phyloP scores from a whole-genome alignment of 2,329 filamentous ascomycete genomes.

The Exutisphaerella laricina region DNA sequence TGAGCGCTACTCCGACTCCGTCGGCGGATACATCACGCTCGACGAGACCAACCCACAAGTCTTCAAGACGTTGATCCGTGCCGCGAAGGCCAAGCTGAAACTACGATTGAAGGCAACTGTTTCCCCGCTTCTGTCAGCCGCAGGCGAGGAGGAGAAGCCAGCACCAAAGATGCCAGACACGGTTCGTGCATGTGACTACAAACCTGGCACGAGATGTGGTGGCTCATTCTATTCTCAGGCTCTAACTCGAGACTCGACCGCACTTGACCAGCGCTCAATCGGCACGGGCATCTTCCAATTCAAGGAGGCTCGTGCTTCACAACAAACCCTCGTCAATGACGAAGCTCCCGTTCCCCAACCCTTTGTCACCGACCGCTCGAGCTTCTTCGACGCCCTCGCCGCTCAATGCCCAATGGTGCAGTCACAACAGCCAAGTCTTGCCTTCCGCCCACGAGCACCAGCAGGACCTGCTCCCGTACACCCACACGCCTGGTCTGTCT shows the following conservation, averaged over 20 bases:
- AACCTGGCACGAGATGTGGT: background rate
- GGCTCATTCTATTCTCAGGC: conserved; percentile 19
- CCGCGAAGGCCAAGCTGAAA: conserved; percentile 97
- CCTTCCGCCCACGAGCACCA: conserved; percentile 39
- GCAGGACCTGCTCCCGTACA: conserved; percentile 29
- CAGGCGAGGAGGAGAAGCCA: conserved; percentile 15
- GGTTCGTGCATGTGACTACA: background rate
- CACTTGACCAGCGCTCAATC: conserved; percentile 29
- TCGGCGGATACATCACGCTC: conserved; percentile 51
- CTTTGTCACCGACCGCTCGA: conserved; percentile 31
- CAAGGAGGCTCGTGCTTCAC: conserved; percentile 31
- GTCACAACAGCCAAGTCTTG: conserved; percentile 26
- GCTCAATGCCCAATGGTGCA: conserved; percentile 9
- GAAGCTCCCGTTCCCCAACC: conserved; percentile 37
- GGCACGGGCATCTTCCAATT: conserved; percentile 37
- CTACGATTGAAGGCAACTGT: conserved; percentile 64
- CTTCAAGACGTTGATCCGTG: conserved; percentile 95
- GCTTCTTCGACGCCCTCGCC: conserved; percentile 22
- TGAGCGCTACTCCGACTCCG: conserved; percentile 11
- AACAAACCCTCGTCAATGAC: conserved; percentile 27
- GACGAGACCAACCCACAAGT: conserved; percentile 71
- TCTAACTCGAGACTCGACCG: conserved; percentile 23
- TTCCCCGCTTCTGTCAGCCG: conserved; percentile 18
- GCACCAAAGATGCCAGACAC: conserved; percentile 8
- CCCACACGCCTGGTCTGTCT: conserved; percentile 65